Conservation (phyloP, 164 flowering plant species). For the Echeveria elegans region DNA sequence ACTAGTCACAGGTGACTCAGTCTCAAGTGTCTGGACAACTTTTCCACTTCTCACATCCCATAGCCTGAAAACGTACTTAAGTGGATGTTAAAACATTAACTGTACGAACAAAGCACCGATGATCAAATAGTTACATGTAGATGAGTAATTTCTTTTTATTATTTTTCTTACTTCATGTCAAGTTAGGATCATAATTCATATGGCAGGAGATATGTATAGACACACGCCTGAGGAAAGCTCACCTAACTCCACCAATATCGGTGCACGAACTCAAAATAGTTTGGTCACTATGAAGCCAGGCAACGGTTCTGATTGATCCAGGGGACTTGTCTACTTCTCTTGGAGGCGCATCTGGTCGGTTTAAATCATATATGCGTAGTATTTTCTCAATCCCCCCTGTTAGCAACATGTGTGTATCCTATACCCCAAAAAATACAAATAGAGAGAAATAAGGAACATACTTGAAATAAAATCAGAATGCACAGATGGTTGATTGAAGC, state of each 20-base stretch:
- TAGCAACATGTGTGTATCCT: conserved; percentile 54
- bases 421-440: not conserved
- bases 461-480: not conserved
- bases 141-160: no score
- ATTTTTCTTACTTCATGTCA: not conserved
- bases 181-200: not conserved
- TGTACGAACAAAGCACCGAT: no score
- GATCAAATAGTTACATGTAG: no score
- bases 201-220: not conserved
- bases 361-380: not conserved
- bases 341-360: conserved; percentile 60
- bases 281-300: conserved; percentile 97
- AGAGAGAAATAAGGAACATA: no score
- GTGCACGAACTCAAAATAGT: conserved; percentile 32
- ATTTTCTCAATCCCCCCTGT: not conserved
- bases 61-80: conserved; percentile 32
- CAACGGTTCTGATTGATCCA: conserved; percentile 87
- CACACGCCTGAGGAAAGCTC: not conserved
- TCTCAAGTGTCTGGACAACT: conserved; percentile 80
- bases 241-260: conserved; percentile 14
- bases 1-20: conserved; percentile 85
- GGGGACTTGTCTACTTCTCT: conserved; percentile 92
- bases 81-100: not conserved
- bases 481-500: not conserved
- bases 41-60: conserved; percentile 92